phyloP scores from a whole-genome alignment of 1,284 basidiomycete species.

The Ustilago xerochloae region DNA sequence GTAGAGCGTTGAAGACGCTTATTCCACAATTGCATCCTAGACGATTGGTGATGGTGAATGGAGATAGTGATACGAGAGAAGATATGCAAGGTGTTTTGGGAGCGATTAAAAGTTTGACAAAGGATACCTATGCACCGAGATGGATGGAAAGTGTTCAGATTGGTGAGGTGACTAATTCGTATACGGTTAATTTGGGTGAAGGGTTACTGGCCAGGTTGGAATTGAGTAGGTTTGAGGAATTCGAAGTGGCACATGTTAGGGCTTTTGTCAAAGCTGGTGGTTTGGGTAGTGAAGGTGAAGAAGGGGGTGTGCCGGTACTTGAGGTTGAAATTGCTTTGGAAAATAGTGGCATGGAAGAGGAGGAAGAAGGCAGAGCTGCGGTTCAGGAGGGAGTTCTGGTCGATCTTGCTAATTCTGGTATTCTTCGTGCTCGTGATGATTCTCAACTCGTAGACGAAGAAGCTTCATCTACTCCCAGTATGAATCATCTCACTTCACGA shows the following conservation, averaged over 20 bases:
- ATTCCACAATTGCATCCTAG: conserved; percentile 95
- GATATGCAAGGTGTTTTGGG: conserved; percentile 37
- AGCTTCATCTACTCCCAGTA: background rate
- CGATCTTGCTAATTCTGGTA: background rate
- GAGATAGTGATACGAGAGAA: conserved; percentile 33
- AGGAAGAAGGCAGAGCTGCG: background rate
- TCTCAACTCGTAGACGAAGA: background rate
- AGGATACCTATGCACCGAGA: conserved; percentile 84
- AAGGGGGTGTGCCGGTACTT: conserved; percentile 10
- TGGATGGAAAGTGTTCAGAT: conserved; percentile 83
- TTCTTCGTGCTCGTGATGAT: background rate
- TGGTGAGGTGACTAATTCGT: conserved; percentile 93
- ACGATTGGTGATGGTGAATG: conserved; percentile 63
- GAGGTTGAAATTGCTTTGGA: conserved; percentile 5
- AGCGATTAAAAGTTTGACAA: conserved; percentile 75
- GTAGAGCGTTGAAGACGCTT: conserved; percentile 94
- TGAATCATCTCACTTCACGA: background rate
- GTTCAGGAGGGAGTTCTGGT: background rate
- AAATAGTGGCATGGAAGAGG: background rate
- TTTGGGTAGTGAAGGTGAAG: background rate
- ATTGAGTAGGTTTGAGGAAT: conserved; percentile 91
- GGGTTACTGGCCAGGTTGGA: conserved; percentile 81
- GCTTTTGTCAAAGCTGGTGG: conserved; percentile 8
- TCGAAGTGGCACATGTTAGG: conserved; percentile 34
- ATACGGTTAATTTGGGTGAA: conserved; percentile 92